Evolutionary conservation across 352 stramenopile genomes (phyloP).

Genomic region (Phytophthora idaei): DNA sequence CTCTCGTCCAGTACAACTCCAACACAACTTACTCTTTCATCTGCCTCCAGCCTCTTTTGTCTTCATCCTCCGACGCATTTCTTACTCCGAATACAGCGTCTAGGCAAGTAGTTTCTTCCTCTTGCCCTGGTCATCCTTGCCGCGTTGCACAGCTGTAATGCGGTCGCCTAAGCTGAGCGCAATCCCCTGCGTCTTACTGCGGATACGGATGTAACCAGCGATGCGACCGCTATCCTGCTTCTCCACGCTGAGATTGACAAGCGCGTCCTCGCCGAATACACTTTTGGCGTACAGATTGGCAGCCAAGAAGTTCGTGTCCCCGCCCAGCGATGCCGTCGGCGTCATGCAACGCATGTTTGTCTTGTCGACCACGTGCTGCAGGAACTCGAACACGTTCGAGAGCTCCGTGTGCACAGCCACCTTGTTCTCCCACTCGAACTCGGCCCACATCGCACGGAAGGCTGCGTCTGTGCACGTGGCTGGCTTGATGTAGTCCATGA

Average conservation of each 20-base stretch:
- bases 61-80: conserved; percentile 19
- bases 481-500: conserved; percentile 99
- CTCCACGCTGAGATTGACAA: conserved; percentile 99
- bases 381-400: conserved; percentile 96
- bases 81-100: conserved; percentile 29
- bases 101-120: conserved; percentile 81
- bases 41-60: conserved; percentile 11
- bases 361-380: conserved; percentile 98
- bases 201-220: conserved; percentile 98
- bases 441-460: conserved; percentile 99
- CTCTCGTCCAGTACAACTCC: conserved; percentile 37
- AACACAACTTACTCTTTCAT: conserved; percentile 23
- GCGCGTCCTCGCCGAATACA: conserved; percentile 97
- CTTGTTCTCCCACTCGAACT: conserved; percentile 99
- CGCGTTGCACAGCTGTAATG: conserved; percentile 97
- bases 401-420: conserved; percentile 97
- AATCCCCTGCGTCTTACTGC: conserved; percentile 99
- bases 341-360: conserved; percentile 99
- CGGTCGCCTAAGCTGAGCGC: conserved; percentile 98
- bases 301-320: conserved; percentile 93
- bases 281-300: conserved; percentile 94
- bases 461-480: conserved; percentile 92
- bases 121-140: conserved; percentile 86
- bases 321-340: conserved; percentile 88
- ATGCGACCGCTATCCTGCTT: conserved; percentile 98